Conservation (phyloP, 768 basidiomycete genomes). For the Russula sp. region DNA sequence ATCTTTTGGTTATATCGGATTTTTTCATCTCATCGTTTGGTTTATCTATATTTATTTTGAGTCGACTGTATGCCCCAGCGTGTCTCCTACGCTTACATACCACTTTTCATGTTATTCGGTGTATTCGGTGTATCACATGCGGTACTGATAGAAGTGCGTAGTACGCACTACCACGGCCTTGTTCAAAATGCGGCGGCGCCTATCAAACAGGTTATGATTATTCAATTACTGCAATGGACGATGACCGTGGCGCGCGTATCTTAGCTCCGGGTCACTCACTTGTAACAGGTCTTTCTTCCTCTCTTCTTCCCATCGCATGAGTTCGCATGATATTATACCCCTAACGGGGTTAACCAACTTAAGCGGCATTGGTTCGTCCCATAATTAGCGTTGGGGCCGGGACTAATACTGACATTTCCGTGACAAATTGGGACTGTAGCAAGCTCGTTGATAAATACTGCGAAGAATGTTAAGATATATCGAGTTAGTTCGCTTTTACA, state of each 20-base stretch:
- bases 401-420: not conserved
- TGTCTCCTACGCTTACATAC: not conserved
- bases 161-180: not conserved
- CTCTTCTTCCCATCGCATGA: not conserved
- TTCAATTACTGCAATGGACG: not conserved
- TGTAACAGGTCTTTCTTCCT: not conserved
- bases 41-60: not conserved
- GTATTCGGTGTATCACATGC: not conserved
- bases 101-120: not conserved
- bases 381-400: not conserved
- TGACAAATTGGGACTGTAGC: conserved; percentile 1
- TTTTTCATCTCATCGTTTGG: not conserved
- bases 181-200: not conserved
- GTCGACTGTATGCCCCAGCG: not conserved
- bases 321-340: conserved; percentile 17
- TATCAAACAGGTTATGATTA: not conserved
- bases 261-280: not conserved
- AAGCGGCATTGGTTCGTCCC: conserved; percentile 19
- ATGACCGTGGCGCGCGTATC: not conserved
- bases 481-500: conserved; percentile 5
- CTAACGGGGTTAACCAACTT: conserved; percentile 1
- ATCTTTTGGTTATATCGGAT: not conserved
- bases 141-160: not conserved
- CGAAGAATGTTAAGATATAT: conserved; percentile 26
- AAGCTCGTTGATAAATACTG: conserved; percentile 11